Base-by-base conservation (phyloP, 495 filamentous ascomycete genomes). In the Aspergillus coremiiformis region DNA sequence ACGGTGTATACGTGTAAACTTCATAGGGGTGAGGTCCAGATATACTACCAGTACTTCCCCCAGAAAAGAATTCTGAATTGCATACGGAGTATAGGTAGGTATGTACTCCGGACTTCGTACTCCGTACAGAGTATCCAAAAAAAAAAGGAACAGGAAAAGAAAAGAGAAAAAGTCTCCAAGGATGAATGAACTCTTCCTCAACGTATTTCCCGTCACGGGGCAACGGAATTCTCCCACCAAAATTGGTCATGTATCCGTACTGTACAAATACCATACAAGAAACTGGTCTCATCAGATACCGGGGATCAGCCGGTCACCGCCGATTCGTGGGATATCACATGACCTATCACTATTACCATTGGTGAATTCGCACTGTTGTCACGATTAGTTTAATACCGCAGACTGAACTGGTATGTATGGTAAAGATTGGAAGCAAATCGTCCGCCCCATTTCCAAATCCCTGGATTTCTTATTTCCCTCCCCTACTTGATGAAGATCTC, bases 401-500 rank as follows among this genome's bases (percentile, higher is more conserved):
- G 29, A 24, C 24, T n/a, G 42, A 24, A 54, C 30, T 24, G 23
- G 29, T 53, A 61, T 42, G 57, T 61, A 51, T 51, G 26, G 14
- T 2, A 17, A 19, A 17, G 14, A 33, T 37, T 27, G 21, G 45
- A 55, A 44, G 47, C 53, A 39, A n/a, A 49, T 41, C 49, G 39
- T 39, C 49, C 54, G 41, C 50, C 50, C 51, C 32, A 32, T 37
- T n/a, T 44, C 20, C n/a, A n/a, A n/a, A n/a, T n/a, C 32, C 15
- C 37, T 50, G 17, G 30, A 49, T 44, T 52, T 47, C 51, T 52
- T 55, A 51, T 56, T 61, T 56, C 56, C 49, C 55, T 58, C 53
- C 48, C 58, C 53, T 52, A 47, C 49, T 52, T 53, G 48, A 57
- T 49, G 44, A 9, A 53, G n/a, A 17, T 15, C 35, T 48, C 14